phyloP scores from a whole-genome alignment of 1,139 yeast species.

The Scheffersomyces titani region DNA sequence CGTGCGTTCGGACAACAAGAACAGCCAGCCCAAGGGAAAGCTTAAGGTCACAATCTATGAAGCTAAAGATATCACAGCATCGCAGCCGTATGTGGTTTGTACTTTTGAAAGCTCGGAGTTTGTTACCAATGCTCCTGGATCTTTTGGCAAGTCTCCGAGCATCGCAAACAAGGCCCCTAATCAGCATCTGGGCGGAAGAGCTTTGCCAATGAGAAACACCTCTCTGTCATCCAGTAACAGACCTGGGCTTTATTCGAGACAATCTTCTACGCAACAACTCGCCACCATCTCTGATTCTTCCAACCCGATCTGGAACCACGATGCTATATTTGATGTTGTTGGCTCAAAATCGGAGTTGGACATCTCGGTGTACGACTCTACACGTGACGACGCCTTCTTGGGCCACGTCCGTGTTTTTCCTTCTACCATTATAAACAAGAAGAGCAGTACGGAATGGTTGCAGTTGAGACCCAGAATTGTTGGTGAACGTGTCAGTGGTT shows the following conservation, averaged over 20 bases:
- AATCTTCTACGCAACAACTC: conserved; percentile 62
- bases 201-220: conserved; percentile 15
- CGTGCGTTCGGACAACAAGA: conserved; percentile 24
- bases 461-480: conserved; percentile 69
- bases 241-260: conserved; percentile 59
- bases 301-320: conserved; percentile 87
- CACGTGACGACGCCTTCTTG: conserved; percentile 76
- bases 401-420: conserved; percentile 84
- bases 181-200: conserved; percentile 3
- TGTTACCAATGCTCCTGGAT: conserved; percentile 79
- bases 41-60: conserved; percentile 78
- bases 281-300: conserved; percentile 34
- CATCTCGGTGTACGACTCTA: conserved; percentile 84
- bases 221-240: conserved; percentile 19
- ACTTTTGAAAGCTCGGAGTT: conserved; percentile 92
- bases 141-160: conserved; percentile 48
- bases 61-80: conserved; percentile 64
- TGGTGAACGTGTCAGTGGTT: conserved; percentile 75
- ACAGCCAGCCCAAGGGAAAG: conserved; percentile 71
- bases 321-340: conserved; percentile 88
- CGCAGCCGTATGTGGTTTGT: conserved; percentile 89
- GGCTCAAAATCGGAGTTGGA: conserved; percentile 82
- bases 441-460: conserved; percentile 63
- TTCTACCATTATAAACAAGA: conserved; percentile 45
- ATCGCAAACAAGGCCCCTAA: neutral